Conservation (phyloP, 345 rosid genomes). For the Hibiscus syriacus region DNA sequence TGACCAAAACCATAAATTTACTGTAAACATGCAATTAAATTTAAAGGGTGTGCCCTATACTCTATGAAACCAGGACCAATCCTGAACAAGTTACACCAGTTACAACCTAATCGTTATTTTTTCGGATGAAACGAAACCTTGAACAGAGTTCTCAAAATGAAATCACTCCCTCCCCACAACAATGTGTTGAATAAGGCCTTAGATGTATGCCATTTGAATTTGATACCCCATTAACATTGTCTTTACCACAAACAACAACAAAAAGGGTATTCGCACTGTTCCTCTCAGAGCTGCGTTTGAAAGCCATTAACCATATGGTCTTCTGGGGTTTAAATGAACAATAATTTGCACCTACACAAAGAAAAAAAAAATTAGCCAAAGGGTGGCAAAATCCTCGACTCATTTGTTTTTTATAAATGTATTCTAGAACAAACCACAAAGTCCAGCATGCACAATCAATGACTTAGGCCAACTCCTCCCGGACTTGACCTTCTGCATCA, state of each 20-base stretch:
- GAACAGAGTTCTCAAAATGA: not conserved
- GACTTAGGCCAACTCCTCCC: constrained; percentile 19
- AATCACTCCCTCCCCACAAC: not conserved
- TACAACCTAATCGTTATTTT: too few relatives aligned
- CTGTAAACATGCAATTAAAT: too few relatives aligned
- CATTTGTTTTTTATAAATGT: not conserved
- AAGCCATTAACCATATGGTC: not conserved
- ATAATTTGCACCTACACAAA: not conserved
- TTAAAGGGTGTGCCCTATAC: too few relatives aligned
- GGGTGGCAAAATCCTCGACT: not conserved
- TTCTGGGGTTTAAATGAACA: not conserved
- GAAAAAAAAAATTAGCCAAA: not conserved
- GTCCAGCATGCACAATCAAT: constrained; percentile 1
- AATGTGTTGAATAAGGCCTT: too few relatives aligned
- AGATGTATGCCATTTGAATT: not conserved
- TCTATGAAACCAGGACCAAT: too few relatives aligned
- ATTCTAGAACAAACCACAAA: constrained; percentile 16
- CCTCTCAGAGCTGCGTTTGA: not conserved
- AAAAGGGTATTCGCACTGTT: not conserved
- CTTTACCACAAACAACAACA: not conserved
- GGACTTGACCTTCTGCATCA: constrained; percentile 52
- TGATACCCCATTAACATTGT: not conserved
- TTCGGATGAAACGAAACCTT: too few relatives aligned
- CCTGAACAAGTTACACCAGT: too few relatives aligned
- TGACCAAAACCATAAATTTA: too few relatives aligned